phyloP scores from a whole-genome alignment of 2,329 filamentous ascomycete genomes.

The Arthrobotrys conoides region DNA sequence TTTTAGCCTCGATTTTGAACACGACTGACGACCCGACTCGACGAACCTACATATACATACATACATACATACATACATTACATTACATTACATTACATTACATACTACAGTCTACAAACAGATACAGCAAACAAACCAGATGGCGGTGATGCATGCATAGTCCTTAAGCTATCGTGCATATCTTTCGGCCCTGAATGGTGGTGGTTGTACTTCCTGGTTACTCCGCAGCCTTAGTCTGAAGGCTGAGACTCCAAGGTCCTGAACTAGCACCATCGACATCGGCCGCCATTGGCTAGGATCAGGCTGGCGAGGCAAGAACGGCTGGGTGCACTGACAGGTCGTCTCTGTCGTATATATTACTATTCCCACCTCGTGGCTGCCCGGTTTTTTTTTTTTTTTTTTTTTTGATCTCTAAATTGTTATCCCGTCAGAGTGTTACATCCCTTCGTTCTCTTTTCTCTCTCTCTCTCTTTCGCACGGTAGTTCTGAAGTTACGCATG shows the following conservation, averaged over 20 bases:
- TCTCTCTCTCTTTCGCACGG: slow-evolving; percentile 23
- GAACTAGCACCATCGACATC: slow-evolving; percentile 26
- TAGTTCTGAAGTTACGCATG: slow-evolving; percentile 6
- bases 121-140: slow-evolving; percentile 20
- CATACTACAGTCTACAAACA: too few relatives aligned
- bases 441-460: slow-evolving; percentile 9
- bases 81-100: too few relatives aligned
- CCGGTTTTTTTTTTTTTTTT: slow-evolving; percentile 25
- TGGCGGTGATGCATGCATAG: slow-evolving; percentile 45
- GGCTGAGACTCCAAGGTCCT: slow-evolving; percentile 50
- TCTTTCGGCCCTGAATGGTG: slow-evolving; percentile 26
- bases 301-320: slow-evolving; percentile 39
- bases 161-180: slow-evolving; percentile 54
- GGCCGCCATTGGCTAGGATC: slow-evolving; percentile 44
- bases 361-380: slow-evolving; percentile 39
- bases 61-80: neutral
- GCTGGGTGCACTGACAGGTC: slow-evolving; percentile 55
- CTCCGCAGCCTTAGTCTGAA: slow-evolving; percentile 49
- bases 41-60: neutral
- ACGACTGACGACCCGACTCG: slow-evolving; percentile 33
- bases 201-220: slow-evolving; percentile 33
- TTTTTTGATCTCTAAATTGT: too few relatives aligned
- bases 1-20: slow-evolving; percentile 34
- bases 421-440: slow-evolving; percentile 19
- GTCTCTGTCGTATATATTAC: slow-evolving; percentile 37